Evolutionary conservation across 441 rosid genomes (phyloP).

Genomic region (Brassica hybrid): DNA sequence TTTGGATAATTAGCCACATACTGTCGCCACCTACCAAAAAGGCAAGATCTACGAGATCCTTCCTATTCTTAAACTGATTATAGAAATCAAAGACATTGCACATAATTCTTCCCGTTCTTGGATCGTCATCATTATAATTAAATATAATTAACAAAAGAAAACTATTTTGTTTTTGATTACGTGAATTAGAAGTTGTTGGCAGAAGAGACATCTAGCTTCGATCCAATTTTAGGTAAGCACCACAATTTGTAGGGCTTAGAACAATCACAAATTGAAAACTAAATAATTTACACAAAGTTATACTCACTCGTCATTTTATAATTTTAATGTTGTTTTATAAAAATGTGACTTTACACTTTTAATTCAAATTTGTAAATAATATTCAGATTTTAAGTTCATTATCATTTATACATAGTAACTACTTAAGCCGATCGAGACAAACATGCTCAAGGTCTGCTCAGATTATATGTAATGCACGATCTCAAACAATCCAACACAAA

Average conservation of each 20-base stretch:
- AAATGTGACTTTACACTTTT: too few relatives aligned
- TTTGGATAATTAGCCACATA: not conserved
- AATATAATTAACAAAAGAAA: not conserved
- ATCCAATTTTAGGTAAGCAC: too few relatives aligned
- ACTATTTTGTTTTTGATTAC: not conserved
- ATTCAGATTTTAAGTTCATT: too few relatives aligned
- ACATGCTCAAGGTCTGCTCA: too few relatives aligned
- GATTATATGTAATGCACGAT: not conserved
- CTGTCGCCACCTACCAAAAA: not conserved
- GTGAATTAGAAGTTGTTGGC: not conserved
- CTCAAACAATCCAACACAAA: constrained; percentile 9
- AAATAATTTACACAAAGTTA: too few relatives aligned
- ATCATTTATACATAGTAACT: too few relatives aligned
- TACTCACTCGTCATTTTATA: too few relatives aligned
- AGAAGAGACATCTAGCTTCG: not conserved
- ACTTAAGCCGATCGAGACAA: too few relatives aligned
- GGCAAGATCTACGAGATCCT: not conserved
- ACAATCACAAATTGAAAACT: too few relatives aligned
- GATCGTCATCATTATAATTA: not conserved
- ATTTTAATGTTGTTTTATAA: too few relatives aligned
- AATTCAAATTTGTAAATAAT: too few relatives aligned
- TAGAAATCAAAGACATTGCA: not conserved
- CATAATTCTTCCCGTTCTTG: not conserved
- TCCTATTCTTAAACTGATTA: not conserved
- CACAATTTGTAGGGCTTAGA: too few relatives aligned